These are phyloP conservation scores for Naegleria lovaniensis DNA, from an alignment of 208 protist genomes.

Conservation along the genomic window DNA sequence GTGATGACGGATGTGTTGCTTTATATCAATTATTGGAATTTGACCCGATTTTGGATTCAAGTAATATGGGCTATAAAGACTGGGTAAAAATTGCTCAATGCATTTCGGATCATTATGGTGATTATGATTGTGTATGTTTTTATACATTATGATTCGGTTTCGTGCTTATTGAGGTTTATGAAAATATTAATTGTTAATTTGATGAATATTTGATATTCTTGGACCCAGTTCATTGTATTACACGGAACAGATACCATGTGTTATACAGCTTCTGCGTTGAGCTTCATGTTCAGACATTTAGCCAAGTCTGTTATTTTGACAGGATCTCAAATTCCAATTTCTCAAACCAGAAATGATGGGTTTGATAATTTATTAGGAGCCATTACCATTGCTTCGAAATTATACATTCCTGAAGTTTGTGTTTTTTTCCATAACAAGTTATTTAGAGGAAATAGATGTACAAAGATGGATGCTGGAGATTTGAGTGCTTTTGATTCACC, in stretches of 20 bases:
- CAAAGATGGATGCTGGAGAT: constrained; percentile 66
- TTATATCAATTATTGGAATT: constrained; percentile 8
- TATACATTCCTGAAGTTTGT: constrained; percentile 80
- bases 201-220: too few species aligned
- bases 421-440: constrained; percentile 87
- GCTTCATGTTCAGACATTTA: constrained; percentile 90
- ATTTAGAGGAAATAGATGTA: constrained; percentile 77
- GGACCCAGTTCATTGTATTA: constrained; percentile 86
- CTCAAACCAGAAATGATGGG: constrained; percentile 70
- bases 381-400: constrained; percentile 23
- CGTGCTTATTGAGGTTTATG: background rate
- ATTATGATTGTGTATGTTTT: constrained; percentile 71
- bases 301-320: constrained; percentile 91
- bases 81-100: constrained; percentile 69
- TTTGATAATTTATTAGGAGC: constrained; percentile 38
- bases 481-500: constrained; percentile 75
- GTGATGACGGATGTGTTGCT: background rate
- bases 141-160: too few species aligned
- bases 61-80: background rate
- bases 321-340: constrained; percentile 81
- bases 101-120: constrained; percentile 62
- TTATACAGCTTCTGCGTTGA: constrained; percentile 87
- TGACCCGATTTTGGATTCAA: constrained; percentile 4
- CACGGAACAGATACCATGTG: constrained; percentile 95
- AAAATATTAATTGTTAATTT: background rate